phyloP scores from a whole-genome alignment of 768 basidiomycete genomes.

The Lentinula sp. region DNA sequence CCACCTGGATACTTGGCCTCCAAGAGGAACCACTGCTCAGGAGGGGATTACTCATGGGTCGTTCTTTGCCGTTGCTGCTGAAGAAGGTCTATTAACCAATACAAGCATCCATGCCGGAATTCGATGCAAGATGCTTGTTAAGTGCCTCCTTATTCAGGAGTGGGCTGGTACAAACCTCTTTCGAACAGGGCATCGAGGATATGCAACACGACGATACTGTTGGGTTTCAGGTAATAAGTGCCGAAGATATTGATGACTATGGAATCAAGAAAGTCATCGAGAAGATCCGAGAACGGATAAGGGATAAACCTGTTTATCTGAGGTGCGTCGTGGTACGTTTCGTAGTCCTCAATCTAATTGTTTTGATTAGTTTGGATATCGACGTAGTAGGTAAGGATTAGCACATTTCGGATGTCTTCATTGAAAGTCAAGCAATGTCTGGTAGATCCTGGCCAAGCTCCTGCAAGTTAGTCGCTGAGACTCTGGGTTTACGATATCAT shows the following conservation, averaged over 20 bases:
- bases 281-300: conserved; percentile 52
- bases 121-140: conserved; percentile 43
- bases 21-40: conserved; percentile 32
- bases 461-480: conserved; percentile 27
- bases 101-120: conserved; percentile 68
- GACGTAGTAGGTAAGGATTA: conserved; percentile 44
- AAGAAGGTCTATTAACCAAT: conserved; percentile 55
- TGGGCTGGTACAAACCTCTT: too few relatives aligned
- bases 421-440: background rate
- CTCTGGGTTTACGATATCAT: background rate
- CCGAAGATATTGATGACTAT: conserved; percentile 60
- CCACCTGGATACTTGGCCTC: conserved; percentile 54
- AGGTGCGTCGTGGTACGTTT: conserved; percentile 22
- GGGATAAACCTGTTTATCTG: conserved; percentile 54
- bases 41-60: conserved; percentile 59
- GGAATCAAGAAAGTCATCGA: conserved; percentile 49
- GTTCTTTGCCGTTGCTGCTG: conserved; percentile 58
- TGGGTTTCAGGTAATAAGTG: conserved; percentile 57
- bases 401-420: background rate
- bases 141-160: background rate
- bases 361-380: conserved; percentile 43
- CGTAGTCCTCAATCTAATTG: background rate
- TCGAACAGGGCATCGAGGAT: conserved; percentile 35
- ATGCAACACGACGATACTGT: conserved; percentile 47
- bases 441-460: conserved; percentile 55